These are phyloP conservation scores for Hordeum marinum DNA, from an alignment of 176 grass and related monocot species.

Conservation along the genomic window DNA sequence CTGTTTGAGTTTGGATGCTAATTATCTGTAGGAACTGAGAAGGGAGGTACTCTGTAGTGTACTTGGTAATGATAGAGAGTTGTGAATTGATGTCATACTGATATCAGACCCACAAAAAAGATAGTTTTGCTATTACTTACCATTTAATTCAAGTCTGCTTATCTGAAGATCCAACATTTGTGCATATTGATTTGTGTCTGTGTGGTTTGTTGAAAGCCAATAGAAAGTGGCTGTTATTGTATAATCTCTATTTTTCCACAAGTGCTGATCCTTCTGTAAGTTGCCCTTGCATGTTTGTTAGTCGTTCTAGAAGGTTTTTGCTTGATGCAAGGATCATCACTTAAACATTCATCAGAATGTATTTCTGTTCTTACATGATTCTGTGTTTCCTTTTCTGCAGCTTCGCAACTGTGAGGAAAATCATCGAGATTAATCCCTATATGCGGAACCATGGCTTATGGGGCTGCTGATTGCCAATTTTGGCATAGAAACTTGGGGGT, in stretches of 20 bases:
- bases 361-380: not conserved
- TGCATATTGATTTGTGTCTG: not conserved
- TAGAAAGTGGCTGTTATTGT: not conserved
- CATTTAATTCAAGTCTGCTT: not conserved
- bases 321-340: not conserved
- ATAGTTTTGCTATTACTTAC: not conserved
- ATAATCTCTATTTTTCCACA: not conserved
- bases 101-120: not conserved
- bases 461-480: conserved; percentile 93
- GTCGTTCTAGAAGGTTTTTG: not conserved
- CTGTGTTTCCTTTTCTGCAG: conserved; percentile 22
- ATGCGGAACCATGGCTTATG: conserved; percentile 95
- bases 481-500: conserved; percentile 80
- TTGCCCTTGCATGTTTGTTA: not conserved
- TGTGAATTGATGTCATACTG: too few species aligned
- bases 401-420: conserved; percentile 85
- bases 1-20: not conserved
- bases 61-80: not conserved
- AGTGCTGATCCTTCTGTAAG: not conserved
- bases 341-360: not conserved
- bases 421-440: conserved; percentile 96
- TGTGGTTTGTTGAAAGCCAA: not conserved
- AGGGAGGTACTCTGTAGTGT: not conserved
- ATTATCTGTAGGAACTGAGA: not conserved
- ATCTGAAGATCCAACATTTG: not conserved